Conservation (phyloP, 2,329 filamentous ascomycete species). For the Microcyclospora tardicrescens region DNA sequence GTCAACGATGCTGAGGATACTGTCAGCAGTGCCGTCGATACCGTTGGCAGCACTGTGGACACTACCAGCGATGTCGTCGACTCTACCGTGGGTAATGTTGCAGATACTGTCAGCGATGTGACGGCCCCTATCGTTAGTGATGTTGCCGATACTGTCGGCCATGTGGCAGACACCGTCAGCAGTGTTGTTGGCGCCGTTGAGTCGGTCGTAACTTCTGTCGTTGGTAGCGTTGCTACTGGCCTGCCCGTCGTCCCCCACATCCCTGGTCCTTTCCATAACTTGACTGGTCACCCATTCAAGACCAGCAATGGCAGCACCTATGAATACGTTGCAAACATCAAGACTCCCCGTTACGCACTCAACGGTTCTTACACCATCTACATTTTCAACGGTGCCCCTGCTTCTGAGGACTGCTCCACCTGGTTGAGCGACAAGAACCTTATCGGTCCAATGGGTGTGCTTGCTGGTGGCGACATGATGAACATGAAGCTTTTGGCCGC, state of each 20-base stretch:
- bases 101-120: no score
- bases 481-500: slow-evolving; percentile 20
- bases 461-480: slow-evolving; percentile 19
- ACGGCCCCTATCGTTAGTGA: no score
- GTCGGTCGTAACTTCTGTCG: neutral
- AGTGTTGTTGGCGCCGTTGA: neutral
- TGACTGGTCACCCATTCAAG: neutral
- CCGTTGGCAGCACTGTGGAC: no score
- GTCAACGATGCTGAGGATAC: slow-evolving; percentile 1
- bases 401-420: slow-evolving; percentile 26
- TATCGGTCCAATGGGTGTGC: slow-evolving; percentile 45
- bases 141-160: no score
- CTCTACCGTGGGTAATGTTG: no score
- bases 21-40: neutral
- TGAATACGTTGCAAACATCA: slow-evolving; percentile 58
- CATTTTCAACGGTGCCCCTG: slow-evolving; percentile 49
- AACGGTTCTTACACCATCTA: slow-evolving; percentile 50
- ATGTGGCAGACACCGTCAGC: slow-evolving; percentile 1
- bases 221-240: no score
- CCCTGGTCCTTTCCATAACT: no score
- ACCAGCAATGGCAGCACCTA: slow-evolving; percentile 35
- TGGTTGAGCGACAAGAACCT: slow-evolving; percentile 45
- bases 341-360: slow-evolving; percentile 46
- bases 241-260: no score
- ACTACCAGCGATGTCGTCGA: no score